Conservation (phyloP, 306 rosid genomes). For the Lagenaria siceraria region DNA sequence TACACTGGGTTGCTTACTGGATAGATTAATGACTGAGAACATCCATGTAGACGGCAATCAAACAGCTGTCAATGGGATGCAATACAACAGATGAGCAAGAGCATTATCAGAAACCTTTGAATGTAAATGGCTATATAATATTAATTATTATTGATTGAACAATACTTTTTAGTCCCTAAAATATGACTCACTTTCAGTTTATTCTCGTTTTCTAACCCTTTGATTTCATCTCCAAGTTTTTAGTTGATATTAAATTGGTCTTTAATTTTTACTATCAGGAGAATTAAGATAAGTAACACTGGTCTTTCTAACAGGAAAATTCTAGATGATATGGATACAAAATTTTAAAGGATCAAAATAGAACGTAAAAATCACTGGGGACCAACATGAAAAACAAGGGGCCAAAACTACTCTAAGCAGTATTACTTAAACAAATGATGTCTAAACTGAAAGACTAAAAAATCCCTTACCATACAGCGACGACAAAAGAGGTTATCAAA, state of each 20-base stretch:
- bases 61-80: conserved; percentile 50
- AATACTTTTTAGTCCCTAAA: background rate
- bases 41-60: conserved; percentile 92
- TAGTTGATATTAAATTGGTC: background rate
- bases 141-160: background rate
- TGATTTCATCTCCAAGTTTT: background rate
- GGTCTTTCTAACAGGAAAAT: background rate
- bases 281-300: background rate
- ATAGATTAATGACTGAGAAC: conserved; percentile 61
- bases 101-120: conserved; percentile 13
- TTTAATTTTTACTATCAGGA: background rate
- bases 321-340: background rate
- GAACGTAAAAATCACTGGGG: background rate
- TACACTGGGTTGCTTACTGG: conserved; percentile 49
- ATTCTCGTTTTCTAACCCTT: background rate
- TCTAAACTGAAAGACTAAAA: background rate
- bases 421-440: background rate
- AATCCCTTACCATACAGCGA: conserved; percentile 69
- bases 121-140: background rate
- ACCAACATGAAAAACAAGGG: background rate
- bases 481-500: conserved; percentile 94
- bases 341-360: background rate
- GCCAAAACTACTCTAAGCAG: background rate
- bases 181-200: background rate
- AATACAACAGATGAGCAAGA: conserved; percentile 17